Conservation (phyloP, 1,284 basidiomycete genomes). For the Athelia sp. region DNA sequence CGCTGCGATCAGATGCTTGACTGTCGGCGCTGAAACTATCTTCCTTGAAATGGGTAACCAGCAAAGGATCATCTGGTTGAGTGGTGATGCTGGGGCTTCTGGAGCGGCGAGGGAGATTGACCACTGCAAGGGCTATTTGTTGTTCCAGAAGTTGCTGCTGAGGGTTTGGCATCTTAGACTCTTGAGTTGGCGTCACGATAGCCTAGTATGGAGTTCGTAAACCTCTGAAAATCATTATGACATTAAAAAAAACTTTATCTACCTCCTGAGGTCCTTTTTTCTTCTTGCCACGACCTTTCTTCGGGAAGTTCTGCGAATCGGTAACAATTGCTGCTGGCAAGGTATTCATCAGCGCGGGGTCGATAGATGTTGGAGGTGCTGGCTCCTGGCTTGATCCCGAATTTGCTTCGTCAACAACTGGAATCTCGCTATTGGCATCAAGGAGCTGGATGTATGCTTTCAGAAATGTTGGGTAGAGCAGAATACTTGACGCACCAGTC, state of each 20-base stretch:
- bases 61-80: neutral
- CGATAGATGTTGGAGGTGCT: neutral
- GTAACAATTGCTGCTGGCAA: neutral
- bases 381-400: neutral
- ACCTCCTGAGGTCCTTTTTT: neutral
- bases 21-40: constrained; percentile 1
- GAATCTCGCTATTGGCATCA: neutral
- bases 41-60: neutral
- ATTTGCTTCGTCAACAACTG: neutral
- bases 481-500: too few relatives aligned
- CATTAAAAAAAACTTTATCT: neutral
- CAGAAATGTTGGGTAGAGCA: neutral
- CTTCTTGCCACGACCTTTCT: neutral
- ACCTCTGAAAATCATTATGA: neutral
- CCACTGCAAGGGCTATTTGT: neutral
- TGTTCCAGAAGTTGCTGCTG: neutral
- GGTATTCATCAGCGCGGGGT: neutral
- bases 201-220: neutral
- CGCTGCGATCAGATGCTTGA: neutral
- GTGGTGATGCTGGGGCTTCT: neutral
- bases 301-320: too few relatives aligned
- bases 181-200: neutral
- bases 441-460: neutral
- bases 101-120: neutral
- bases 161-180: neutral